A percentile compares a stretch with the other conserved stretches of the same genome.
Evolutionary conservation across 1,284 basidiomycete genomes (phyloP).

Genomic region (Ganoderma sp.): DNA sequence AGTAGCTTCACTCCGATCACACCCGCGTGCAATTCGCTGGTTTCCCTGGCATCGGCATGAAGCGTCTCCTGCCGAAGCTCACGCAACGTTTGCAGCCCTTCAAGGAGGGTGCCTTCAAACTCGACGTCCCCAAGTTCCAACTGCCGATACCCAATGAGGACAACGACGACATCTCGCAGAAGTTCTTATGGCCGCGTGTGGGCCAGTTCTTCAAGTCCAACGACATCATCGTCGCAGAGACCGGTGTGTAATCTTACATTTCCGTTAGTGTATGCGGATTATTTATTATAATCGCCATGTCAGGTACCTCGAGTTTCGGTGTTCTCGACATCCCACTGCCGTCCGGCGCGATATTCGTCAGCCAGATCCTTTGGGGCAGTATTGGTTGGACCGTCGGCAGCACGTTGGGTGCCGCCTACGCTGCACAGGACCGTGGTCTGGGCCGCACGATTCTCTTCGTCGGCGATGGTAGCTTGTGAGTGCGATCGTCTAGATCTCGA

Average conservation of each 20-base stretch:
- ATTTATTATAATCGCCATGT: background rate
- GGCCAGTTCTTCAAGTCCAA: slow-evolving; percentile 77
- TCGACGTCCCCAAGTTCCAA: slow-evolving; percentile 57
- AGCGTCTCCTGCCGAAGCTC: slow-evolving; percentile 71
- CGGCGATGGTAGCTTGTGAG: slow-evolving; percentile 81
- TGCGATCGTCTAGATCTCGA: slow-evolving; percentile 13
- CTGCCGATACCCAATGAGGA: slow-evolving; percentile 55
- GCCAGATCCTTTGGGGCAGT: slow-evolving; percentile 85
- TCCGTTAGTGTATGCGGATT: background rate
- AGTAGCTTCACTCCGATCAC: slow-evolving; percentile 83
- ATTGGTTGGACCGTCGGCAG: slow-evolving; percentile 88
- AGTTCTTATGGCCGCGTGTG: slow-evolving; percentile 88
- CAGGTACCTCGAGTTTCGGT: slow-evolving; percentile 51
- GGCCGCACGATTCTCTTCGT: slow-evolving; percentile 84
- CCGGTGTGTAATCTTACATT: slow-evolving; percentile 38
- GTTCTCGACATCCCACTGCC: slow-evolving; percentile 81
- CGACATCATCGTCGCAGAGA: slow-evolving; percentile 87
- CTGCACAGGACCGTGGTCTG: slow-evolving; percentile 69
- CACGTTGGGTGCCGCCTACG: slow-evolving; percentile 79
- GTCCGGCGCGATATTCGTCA: slow-evolving; percentile 64
- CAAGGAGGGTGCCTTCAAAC: slow-evolving; percentile 45
- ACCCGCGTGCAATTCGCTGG: slow-evolving; percentile 70
- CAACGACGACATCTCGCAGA: slow-evolving; percentile 68
- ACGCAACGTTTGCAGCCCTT: slow-evolving; percentile 58
- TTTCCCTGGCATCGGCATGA: slow-evolving; percentile 75